Evolutionary conservation across 768 basidiomycete species (phyloP).

Genomic region (Boletus rufocinnamomeus): DNA sequence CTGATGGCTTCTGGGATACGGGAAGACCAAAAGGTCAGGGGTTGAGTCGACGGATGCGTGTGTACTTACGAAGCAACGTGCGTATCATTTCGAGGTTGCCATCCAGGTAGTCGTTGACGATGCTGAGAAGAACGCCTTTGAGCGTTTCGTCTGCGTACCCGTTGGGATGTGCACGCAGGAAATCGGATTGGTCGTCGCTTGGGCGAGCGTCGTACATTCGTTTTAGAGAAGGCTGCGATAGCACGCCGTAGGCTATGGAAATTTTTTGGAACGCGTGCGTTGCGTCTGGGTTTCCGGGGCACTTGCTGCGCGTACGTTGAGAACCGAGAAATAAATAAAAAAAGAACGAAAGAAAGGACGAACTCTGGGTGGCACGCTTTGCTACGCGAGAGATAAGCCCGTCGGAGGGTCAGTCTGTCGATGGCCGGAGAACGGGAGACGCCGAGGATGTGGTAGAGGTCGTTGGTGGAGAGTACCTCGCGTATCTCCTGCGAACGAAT

Average conservation of each 20-base stretch:
- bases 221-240: slow-evolving; percentile 70
- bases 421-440: slow-evolving; percentile 48
- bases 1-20: slow-evolving; percentile 76
- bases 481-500: slow-evolving; percentile 27
- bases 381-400: slow-evolving; percentile 77
- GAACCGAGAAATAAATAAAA: neutral
- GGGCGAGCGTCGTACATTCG: slow-evolving; percentile 67
- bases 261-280: slow-evolving; percentile 88
- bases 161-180: slow-evolving; percentile 53
- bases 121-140: slow-evolving; percentile 66
- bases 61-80: slow-evolving; percentile 63
- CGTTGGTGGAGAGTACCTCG: slow-evolving; percentile 58
- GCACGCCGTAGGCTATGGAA: slow-evolving; percentile 78
- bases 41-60: neutral
- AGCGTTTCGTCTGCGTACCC: slow-evolving; percentile 79
- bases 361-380: slow-evolving; percentile 86
- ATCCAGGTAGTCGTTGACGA: slow-evolving; percentile 81
- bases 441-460: slow-evolving; percentile 77
- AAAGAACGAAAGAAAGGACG: slow-evolving; percentile 31
- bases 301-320: slow-evolving; percentile 60
- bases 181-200: slow-evolving; percentile 44
- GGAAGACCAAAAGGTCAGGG: neutral
- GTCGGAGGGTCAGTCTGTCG: slow-evolving; percentile 64
- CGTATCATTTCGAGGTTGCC: slow-evolving; percentile 87
- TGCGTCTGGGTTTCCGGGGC: slow-evolving; percentile 69